phyloP scores from a whole-genome alignment of 768 basidiomycete genomes.

The Auriculariales sp. region DNA sequence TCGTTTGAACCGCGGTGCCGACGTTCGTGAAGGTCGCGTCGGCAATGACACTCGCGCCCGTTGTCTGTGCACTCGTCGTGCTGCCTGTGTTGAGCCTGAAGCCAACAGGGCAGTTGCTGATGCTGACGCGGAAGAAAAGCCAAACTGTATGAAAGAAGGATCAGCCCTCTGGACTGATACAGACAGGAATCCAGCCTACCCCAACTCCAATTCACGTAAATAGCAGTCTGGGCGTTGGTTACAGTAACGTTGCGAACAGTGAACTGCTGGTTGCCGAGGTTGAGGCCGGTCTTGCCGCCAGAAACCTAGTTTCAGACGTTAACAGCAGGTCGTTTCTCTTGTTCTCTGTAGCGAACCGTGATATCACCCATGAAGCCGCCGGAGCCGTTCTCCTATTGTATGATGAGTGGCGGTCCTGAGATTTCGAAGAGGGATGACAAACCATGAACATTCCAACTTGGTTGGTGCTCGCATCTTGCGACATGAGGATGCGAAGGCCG shows the following conservation, averaged over 20 bases:
- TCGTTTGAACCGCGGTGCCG: not conserved
- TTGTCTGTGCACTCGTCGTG: not conserved
- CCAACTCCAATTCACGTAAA: slow-evolving; percentile 18
- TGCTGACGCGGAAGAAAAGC: slow-evolving; percentile 38
- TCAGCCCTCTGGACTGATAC: not conserved
- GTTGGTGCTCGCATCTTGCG: slow-evolving; percentile 8
- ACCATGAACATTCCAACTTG: slow-evolving; percentile 12
- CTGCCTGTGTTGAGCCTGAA: slow-evolving; percentile 45
- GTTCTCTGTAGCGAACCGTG: slow-evolving; percentile 11
- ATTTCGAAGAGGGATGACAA: slow-evolving; percentile 6
- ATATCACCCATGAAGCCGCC: slow-evolving; percentile 14
- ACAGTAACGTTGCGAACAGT: slow-evolving; percentile 44
- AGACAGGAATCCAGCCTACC: slow-evolving; percentile 11
- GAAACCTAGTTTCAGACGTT: slow-evolving; percentile 1
- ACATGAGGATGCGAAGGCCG: slow-evolving; percentile 42
- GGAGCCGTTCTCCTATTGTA: slow-evolving; percentile 7
- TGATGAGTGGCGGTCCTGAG: slow-evolving; percentile 7
- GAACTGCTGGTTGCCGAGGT: slow-evolving; percentile 59
- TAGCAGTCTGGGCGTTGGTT: slow-evolving; percentile 30
- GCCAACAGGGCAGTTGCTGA: slow-evolving; percentile 34
- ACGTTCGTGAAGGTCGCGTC: not conserved
- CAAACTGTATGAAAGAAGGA: slow-evolving; percentile 12
- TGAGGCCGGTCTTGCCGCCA: not conserved
- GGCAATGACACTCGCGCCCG: not conserved
- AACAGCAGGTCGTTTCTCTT: not conserved